Evolutionary conservation across 164 flowering plant species (phyloP), one percentile per base, ranked within the genome.

Genomic region (Umbilicus rupestris): DNA sequence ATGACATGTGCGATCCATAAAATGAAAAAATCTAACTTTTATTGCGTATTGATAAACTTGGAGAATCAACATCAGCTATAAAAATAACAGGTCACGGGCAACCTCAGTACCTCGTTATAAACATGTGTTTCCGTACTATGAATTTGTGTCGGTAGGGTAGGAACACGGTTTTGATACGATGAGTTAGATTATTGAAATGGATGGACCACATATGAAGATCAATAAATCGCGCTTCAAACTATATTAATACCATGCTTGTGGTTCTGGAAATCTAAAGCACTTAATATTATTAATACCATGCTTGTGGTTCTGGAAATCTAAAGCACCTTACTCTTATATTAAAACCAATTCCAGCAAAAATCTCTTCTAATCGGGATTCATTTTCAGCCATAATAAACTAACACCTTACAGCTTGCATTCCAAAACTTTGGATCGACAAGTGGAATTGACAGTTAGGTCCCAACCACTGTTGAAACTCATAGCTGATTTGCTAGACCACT

Each of bases 281-380:
- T 26, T 46, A n/a, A 3, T 46, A n/a, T n/a, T 16, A 47, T 47
- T 4, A 17, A 47, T 19, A 19, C 55, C 55, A 47, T 47, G 55
- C 55, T 47, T 47, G 55, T 47, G 55, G 8, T n/a, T 47, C 28
- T 47, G 55, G 26, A n/a, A 47, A n/a, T 47, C 55, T 47, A n/a
- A 47, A 47, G 55, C 24, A n/a, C 8, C 22, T 19, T n/a, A 2
- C 22, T 17, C 20, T 46, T n/a, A n/a, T 5, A 19, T 5, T 5
- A 17, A 17, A 17, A 46, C 52, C 55, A 47, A 47, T 8, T 10
- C 55, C 55, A 47, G 22, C 55, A 47, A 44, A 14, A 44, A 44
- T 15, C 55, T n/a, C 55, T 47, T 3, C 11, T 26, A 7, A 2
- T 47, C n/a, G 24, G 26, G 7, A 7, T n/a, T 47, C 55, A 47